phyloP scores from a whole-genome alignment of 768 basidiomycete species.

The Exidia glandulosa region DNA sequence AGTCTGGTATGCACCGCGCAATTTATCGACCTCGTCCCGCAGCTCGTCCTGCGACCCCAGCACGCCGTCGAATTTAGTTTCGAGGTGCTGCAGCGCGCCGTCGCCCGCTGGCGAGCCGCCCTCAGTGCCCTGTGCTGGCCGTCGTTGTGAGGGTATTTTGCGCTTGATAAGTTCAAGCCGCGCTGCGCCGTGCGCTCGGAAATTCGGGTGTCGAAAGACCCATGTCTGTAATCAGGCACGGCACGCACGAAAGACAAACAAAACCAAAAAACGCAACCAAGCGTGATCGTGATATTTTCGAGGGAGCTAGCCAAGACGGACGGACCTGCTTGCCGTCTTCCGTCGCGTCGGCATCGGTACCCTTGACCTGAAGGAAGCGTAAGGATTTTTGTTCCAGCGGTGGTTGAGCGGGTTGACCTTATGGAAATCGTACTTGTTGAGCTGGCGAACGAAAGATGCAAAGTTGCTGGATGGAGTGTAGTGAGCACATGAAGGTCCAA shows the following conservation, averaged over 20 bases:
- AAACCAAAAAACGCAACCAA: too few relatives aligned
- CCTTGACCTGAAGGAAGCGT: background rate
- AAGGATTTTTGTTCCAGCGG: background rate
- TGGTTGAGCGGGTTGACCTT: conserved; percentile 35
- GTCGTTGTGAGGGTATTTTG: conserved; percentile 19
- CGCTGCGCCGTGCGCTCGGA: conserved; percentile 41
- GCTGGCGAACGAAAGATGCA: conserved; percentile 81
- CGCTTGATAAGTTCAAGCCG: conserved; percentile 45
- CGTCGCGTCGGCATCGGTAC: background rate
- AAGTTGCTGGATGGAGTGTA: too few relatives aligned
- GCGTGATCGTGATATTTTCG: too few relatives aligned
- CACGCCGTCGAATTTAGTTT: conserved; percentile 40
- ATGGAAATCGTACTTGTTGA: conserved; percentile 96
- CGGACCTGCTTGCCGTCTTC: background rate
- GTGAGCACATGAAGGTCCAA: too few relatives aligned
- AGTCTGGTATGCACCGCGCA: conserved; percentile 56
- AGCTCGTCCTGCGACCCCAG: conserved; percentile 24
- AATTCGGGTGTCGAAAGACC: conserved; percentile 33
- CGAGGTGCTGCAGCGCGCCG: conserved; percentile 18
- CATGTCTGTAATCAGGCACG: background rate
- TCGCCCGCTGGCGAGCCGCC: background rate
- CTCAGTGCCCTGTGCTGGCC: background rate
- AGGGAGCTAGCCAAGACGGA: background rate
- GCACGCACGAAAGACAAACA: background rate
- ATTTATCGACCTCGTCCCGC: conserved; percentile 36